Percentiles rank a stretch among this genome's conserved stretches.
Evolutionary conservation across 1,284 basidiomycete species (phyloP).

Genomic region (Cutaneotrichosporon sp.): DNA sequence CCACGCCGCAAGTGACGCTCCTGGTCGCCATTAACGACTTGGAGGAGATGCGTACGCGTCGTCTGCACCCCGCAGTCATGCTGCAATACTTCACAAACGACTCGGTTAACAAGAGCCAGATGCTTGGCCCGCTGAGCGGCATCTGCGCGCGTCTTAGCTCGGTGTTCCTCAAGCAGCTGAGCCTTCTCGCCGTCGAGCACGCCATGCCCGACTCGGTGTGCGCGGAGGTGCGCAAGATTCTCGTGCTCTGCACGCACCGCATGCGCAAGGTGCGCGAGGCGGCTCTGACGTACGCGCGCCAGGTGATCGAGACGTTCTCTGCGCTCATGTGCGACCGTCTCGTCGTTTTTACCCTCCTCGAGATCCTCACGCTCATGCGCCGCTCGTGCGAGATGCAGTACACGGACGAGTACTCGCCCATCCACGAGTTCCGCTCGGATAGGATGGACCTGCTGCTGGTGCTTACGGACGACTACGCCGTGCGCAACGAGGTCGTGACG

Average conservation of each 20-base stretch:
- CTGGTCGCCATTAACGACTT: conserved; percentile 82
- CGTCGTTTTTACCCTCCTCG: conserved; percentile 82
- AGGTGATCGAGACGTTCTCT: conserved; percentile 86
- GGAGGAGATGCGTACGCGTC: conserved; percentile 77
- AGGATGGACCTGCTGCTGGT: conserved; percentile 69
- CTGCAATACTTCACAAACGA: conserved; percentile 86
- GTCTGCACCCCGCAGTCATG: conserved; percentile 74
- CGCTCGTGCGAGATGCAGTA: conserved; percentile 86
- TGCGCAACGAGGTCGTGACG: conserved; percentile 76
- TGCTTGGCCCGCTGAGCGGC: conserved; percentile 69
- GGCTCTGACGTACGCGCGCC: conserved; percentile 75
- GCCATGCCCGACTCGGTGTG: conserved; percentile 67
- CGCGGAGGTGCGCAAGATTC: conserved; percentile 67
- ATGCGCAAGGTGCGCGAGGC: conserved; percentile 73
- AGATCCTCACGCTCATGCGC: conserved; percentile 83
- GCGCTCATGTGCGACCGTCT: conserved; percentile 86
- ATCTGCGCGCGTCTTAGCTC: conserved; percentile 72
- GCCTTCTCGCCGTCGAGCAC: conserved; percentile 69
- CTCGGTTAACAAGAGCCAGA: conserved; percentile 64
- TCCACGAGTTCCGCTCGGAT: conserved; percentile 75
- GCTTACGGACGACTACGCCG: conserved; percentile 79
- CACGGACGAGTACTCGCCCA: conserved; percentile 88
- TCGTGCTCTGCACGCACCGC: conserved; percentile 77
- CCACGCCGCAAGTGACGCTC: conserved; percentile 80
- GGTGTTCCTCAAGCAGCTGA: conserved; percentile 61